Evolutionary conservation across 176 grass and related monocot species (phyloP), one percentile per base, ranked within the genome.

Genomic region (Pharus latifolius): DNA sequence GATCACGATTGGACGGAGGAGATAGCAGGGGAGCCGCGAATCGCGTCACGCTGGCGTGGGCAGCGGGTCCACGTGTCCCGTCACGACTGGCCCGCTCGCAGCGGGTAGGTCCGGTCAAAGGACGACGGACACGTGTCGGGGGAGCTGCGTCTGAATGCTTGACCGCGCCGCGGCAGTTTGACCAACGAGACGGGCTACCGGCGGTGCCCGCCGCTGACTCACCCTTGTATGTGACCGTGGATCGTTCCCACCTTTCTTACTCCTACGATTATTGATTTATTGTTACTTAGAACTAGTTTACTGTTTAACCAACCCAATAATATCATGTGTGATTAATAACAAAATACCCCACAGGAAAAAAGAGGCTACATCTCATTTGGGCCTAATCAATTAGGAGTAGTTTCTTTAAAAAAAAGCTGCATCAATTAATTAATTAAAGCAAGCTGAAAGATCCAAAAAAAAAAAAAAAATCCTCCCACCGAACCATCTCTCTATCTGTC

Each of bases 151-250:
- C 55, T 69, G 80, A 88, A 84, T 30, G 60, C 14, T 81, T 81
- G 77, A 82, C 84, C 56, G 17, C 5, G 5, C 71, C 47, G 41
- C 63, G n/a, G 47, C 35, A 9, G 11, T 49, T 63, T 85, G 83
- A 70, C 75, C 63, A 18, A 17, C 1, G 65, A 46, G 60, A 84
- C 72, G 27, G 80, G 66, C 48, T 78, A 40, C 72, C 29, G 33
- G 65, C 84, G 44, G 80, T 87, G 72, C 77, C 13, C 64, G 61
- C 25, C 74, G 84, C 88, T 91, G 88, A 91, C 79, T 77, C 64
- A 55, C 32, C 1, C 1, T 8, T 3, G 11, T 51, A 76, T 40
- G 77, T 80, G 77, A 76, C 31, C 56, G 70, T 80, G 49, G 83
- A 75, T 64, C 59, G 15, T 37, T 68, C 46, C 64, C 15, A 55